Percentiles rank a stretch among this genome's conserved stretches.
Evolutionary conservation across 176 grass and related monocot genomes (phyloP).

Genomic region (Oryza meridionalis): DNA sequence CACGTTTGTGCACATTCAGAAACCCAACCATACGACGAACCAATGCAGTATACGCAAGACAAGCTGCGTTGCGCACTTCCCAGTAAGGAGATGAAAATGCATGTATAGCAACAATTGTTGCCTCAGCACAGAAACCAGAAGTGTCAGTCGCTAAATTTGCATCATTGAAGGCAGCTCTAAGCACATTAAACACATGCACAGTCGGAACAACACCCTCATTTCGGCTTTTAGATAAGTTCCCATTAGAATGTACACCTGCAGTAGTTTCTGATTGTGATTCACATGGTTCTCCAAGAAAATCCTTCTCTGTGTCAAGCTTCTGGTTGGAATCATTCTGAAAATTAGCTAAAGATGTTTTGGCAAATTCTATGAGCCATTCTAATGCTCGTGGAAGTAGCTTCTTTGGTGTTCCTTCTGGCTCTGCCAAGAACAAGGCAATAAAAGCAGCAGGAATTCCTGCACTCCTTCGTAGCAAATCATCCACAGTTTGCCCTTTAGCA

Average conservation of each 20-base stretch:
- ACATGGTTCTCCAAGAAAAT: slow-evolving; percentile 32
- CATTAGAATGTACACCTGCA: slow-evolving; percentile 46
- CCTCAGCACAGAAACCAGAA: slow-evolving; percentile 93
- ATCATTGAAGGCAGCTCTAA: slow-evolving; percentile 91
- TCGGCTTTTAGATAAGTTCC: slow-evolving; percentile 70
- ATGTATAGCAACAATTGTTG: slow-evolving; percentile 79
- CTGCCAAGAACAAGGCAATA: slow-evolving; percentile 87
- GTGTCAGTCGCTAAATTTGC: slow-evolving; percentile 86
- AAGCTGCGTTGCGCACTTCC: slow-evolving; percentile 93
- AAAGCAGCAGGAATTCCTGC: slow-evolving; percentile 96
- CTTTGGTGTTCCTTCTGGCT: slow-evolving; percentile 93
- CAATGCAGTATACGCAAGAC: slow-evolving; percentile 87
- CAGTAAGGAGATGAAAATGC: slow-evolving; percentile 97
- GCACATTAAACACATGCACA: slow-evolving; percentile 92
- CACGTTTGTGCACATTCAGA: slow-evolving; percentile 83
- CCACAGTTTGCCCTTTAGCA: slow-evolving; percentile 87
- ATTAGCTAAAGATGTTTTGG: slow-evolving; percentile 72
- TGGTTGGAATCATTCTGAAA: slow-evolving; percentile 44
- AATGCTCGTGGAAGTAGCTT: slow-evolving; percentile 89
- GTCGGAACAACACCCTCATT: slow-evolving; percentile 89
- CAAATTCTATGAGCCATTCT: slow-evolving; percentile 73
- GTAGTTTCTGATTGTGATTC: slow-evolving; percentile 38
- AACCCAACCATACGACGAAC: slow-evolving; percentile 93
- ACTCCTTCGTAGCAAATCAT: slow-evolving; percentile 94
- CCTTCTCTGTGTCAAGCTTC: slow-evolving; percentile 39